Conservation (phyloP, 805 yeast genomes). For the Candida oleophila region DNA sequence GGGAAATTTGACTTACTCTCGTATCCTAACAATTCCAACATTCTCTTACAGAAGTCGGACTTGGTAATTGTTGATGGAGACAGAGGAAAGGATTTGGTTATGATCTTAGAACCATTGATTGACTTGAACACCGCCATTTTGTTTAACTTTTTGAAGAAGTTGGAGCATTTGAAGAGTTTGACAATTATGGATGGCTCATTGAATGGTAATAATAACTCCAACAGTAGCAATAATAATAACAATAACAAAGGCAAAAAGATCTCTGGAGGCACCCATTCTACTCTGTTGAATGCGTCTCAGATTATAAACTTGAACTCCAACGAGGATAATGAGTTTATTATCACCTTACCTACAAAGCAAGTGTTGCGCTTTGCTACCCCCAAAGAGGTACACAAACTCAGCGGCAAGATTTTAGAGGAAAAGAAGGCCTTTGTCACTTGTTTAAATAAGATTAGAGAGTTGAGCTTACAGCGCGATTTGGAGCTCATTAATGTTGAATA, state of each 20-base stretch:
- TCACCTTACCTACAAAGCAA: conserved; percentile 72
- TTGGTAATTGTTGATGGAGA: conserved; percentile 81
- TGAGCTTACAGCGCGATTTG: conserved; percentile 44
- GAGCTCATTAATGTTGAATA: conserved; percentile 46
- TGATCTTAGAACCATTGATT: conserved; percentile 65
- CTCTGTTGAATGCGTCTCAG: conserved; percentile 30
- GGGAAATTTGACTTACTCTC: conserved; percentile 72
- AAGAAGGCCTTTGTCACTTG: conserved; percentile 69
- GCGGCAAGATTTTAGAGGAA: conserved; percentile 68
- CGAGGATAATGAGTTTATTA: conserved; percentile 61
- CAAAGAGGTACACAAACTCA: conserved; percentile 61
- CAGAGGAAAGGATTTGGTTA: conserved; percentile 76
- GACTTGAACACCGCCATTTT: conserved; percentile 65
- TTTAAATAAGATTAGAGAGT: conserved; percentile 43
- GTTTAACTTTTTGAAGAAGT: conserved; percentile 71
- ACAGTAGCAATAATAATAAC: conserved; percentile 13
- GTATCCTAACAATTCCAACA: conserved; percentile 62
- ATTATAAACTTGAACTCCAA: conserved; percentile 41
- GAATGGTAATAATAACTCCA: conserved; percentile 13
- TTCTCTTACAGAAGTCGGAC: conserved; percentile 57
- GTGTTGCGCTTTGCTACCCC: conserved; percentile 75
- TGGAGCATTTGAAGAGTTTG: conserved; percentile 60
- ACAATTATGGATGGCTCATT: conserved; percentile 28
- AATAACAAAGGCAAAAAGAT: conserved; percentile 17
- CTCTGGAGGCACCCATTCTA: conserved; percentile 40